A percentile compares a stretch with the other conserved stretches of the same genome.
phyloP scores from a whole-genome alignment of 192 early-diverging fungal genomes.

The Phycomyces nitens region DNA sequence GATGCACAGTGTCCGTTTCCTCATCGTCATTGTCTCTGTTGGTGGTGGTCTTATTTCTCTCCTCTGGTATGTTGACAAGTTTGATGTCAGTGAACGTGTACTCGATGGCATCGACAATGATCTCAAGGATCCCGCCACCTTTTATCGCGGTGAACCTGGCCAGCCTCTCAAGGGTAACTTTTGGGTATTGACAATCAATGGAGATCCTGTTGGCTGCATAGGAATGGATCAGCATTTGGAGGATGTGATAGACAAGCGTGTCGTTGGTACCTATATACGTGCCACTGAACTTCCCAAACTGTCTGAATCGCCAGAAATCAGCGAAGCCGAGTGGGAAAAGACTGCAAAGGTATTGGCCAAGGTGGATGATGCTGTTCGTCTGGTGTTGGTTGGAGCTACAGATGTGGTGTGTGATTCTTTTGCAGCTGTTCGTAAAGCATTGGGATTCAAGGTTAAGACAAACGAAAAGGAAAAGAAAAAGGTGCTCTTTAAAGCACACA shows the following conservation, averaged over 20 bases:
- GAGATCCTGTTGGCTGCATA: constrained; percentile 28
- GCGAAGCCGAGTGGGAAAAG: constrained; percentile 14
- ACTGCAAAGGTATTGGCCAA: constrained; percentile 11
- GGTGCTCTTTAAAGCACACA: constrained; percentile 20
- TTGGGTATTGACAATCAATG: constrained; percentile 38
- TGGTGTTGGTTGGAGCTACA: constrained; percentile 1
- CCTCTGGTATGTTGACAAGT: constrained; percentile 33
- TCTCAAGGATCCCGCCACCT: constrained; percentile 25
- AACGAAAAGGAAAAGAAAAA: background rate
- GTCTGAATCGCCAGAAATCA: background rate
- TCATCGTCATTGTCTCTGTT: constrained; percentile 11
- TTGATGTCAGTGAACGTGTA: constrained; percentile 24
- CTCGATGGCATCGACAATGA: constrained; percentile 31
- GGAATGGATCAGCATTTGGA: constrained; percentile 24
- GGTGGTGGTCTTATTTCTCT: constrained; percentile 12
- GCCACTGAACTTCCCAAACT: background rate
- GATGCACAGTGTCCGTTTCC: background rate
- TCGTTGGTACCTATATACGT: background rate
- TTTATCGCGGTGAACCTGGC: constrained; percentile 22
- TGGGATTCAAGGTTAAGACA: background rate
- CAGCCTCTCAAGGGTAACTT: constrained; percentile 20
- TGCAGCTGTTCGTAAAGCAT: background rate
- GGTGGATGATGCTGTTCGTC: constrained; percentile 24
- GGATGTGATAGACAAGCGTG: constrained; percentile 2
- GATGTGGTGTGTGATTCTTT: constrained; percentile 8